Evolutionary conservation across 257 asterid species (phyloP), one percentile per base, ranked within the genome.

Genomic region (Scutellaria minor): DNA sequence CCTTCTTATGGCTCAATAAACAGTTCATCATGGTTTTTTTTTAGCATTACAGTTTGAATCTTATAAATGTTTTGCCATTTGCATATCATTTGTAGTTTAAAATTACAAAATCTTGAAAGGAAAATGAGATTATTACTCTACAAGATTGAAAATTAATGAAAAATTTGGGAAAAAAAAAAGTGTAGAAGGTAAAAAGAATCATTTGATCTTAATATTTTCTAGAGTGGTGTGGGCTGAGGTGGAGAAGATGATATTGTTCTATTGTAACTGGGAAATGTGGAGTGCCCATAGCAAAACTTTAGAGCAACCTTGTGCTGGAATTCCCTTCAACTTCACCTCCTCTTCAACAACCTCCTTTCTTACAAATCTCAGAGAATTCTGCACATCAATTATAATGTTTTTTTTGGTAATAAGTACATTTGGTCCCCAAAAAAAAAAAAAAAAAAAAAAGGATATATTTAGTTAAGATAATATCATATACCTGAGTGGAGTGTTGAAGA

Each of bases 261-360:
- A 76, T 20, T 20, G 55, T 64, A 24, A 66, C 41, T 64, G 40
- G 37, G 75, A 74, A 75, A 86, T 65, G 18, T 79, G 75, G 73
- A 93, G 83, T 79, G 81, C 82, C 98, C 97, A 93, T 5, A 89
- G 61, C 72, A 93, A 42, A 79, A 91, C 76, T 80, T 76, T 87
- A 18, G 96, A 89, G 85, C 97, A 93, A 77, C 80, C 91, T 41
- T 81, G 77, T 12, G 75, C 66, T 27, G 96, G 96, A 70, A 93
- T 81, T 35, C 95, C 98, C 83, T 84, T 91, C 80, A 93, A 80
- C 70, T 86, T 88, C 3, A 96, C 83, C 70, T 90, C 97, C 74
- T 90, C 98, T 78, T 93, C 96, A 73, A 90, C 93, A 63, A 91
- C 92, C 70, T 91, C 98, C 22, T 93, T 85, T 71, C 85, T 88